Percentiles rank a stretch among this genome's conserved stretches.
phyloP scores from a whole-genome alignment of 2,329 filamentous ascomycete species.

The Coniella lustricola region DNA sequence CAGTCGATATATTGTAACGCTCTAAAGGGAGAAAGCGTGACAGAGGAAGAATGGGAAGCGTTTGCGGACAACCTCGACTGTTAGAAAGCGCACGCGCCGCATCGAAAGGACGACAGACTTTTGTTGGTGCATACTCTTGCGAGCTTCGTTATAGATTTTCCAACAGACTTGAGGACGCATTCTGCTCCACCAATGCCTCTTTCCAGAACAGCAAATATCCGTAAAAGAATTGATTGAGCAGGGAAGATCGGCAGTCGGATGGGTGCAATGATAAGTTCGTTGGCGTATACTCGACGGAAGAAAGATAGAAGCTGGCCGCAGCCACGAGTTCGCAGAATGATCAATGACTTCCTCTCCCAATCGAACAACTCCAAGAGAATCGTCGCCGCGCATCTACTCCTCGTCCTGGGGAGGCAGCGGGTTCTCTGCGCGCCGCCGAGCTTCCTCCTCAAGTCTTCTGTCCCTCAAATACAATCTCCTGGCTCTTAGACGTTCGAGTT shows the following conservation, averaged over 20 bases:
- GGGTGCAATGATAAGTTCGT: too few species aligned
- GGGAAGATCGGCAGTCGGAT: too few species aligned
- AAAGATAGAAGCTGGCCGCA: too few species aligned
- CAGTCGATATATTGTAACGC: slow-evolving; percentile 75
- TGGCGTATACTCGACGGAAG: too few species aligned
- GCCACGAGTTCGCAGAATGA: too few species aligned
- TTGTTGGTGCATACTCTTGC: background rate
- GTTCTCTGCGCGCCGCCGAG: slow-evolving; percentile 18
- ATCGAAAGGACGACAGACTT: background rate
- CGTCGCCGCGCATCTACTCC: slow-evolving; percentile 18
- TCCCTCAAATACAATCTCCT: slow-evolving; percentile 70
- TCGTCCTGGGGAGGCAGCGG: slow-evolving; percentile 14
- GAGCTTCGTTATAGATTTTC: too few species aligned
- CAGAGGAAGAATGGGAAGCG: slow-evolving; percentile 47
- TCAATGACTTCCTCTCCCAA: too few species aligned
- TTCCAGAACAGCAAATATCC: too few species aligned
- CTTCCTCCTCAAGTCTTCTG: slow-evolving; percentile 40
- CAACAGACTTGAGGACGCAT: too few species aligned
- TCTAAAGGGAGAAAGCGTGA: slow-evolving; percentile 37
- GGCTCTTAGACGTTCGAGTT: slow-evolving; percentile 65
- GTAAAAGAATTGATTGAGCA: too few species aligned
- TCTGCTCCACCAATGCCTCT: too few species aligned
- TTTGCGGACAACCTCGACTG: slow-evolving; percentile 46
- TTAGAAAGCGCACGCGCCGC: slow-evolving; percentile 17
- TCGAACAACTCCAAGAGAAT: too few species aligned